These are phyloP conservation scores for Aciculosporium take DNA, from an alignment of 2,329 filamentous ascomycete species.

Conservation along the genomic window DNA sequence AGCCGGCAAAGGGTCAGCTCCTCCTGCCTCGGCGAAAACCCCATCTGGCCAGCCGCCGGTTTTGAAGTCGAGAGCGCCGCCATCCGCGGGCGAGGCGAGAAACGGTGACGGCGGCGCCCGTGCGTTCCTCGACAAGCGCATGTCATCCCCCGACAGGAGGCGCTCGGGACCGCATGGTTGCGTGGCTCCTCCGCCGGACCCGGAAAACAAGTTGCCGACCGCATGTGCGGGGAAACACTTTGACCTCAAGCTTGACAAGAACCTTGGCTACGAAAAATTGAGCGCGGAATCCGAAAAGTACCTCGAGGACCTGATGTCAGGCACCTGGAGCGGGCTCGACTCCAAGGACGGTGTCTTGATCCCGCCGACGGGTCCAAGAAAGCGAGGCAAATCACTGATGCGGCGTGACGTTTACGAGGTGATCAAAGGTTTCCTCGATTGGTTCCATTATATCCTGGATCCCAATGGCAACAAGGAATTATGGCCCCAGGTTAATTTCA, in stretches of 20 bases:
- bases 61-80: no score
- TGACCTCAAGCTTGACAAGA: conserved; percentile 4
- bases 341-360: no score
- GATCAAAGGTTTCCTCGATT: background rate
- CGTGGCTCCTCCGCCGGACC: background rate
- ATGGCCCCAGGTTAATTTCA: no score
- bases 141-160: no score
- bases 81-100: no score
- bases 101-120: no score
- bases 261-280: conserved; percentile 2
- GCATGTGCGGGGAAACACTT: conserved; percentile 5
- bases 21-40: no score
- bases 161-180: background rate
- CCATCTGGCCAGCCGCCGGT: no score
- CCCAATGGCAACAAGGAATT: no score
- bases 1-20: no score
- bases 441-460: background rate
- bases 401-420: conserved; percentile 6
- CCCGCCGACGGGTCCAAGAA: background rate
- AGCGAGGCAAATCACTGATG: conserved; percentile 2
- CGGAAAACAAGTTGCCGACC: conserved; percentile 1
- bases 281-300: conserved; percentile 8
- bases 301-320: conserved; percentile 2
- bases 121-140: background rate
- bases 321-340: background rate